These are phyloP conservation scores for Gyromitra esculenta DNA, from an alignment of 2,329 filamentous ascomycete genomes.

Conservation along the genomic window DNA sequence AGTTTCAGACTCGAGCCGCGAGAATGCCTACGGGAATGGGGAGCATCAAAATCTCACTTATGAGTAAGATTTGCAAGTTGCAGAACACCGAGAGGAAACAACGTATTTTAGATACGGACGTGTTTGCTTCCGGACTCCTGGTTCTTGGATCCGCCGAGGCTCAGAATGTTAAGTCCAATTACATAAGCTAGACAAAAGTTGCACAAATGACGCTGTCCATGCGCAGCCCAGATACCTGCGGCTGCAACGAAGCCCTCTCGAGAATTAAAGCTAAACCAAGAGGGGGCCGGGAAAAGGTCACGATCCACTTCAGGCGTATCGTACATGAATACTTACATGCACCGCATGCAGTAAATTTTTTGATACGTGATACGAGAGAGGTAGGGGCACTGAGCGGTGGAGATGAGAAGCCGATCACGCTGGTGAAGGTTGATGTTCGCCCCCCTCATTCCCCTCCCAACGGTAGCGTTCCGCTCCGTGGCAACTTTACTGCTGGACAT, in stretches of 20 bases:
- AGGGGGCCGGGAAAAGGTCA: slow-evolving; percentile 38
- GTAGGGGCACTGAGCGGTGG: slow-evolving; percentile 16
- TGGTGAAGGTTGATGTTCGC: slow-evolving; percentile 24
- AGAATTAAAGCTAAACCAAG: slow-evolving; percentile 18
- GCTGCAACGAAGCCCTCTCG: slow-evolving; percentile 23
- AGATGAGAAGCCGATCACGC: slow-evolving; percentile 35
- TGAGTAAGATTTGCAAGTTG: slow-evolving; percentile 18
- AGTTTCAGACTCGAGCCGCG: slow-evolving; percentile 29
- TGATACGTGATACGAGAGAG: slow-evolving; percentile 34
- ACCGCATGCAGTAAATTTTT: slow-evolving; percentile 38
- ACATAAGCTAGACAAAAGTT: slow-evolving; percentile 33
- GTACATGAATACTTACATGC: slow-evolving; percentile 18
- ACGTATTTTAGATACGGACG: slow-evolving; percentile 15
- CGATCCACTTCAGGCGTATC: slow-evolving; percentile 39
- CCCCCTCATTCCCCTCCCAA: slow-evolving; percentile 24
- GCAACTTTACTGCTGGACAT: slow-evolving; percentile 42
- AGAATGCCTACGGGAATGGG: slow-evolving; percentile 9
- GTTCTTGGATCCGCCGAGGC: slow-evolving; percentile 36
- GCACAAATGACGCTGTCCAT: slow-evolving; percentile 40
- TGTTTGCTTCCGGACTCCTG: slow-evolving; percentile 36
- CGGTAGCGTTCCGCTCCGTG: slow-evolving; percentile 42
- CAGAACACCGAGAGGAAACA: neutral
- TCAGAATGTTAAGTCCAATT: slow-evolving; percentile 15
- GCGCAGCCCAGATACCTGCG: slow-evolving; percentile 1
- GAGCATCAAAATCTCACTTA: slow-evolving; percentile 19